These are phyloP conservation scores for Thielaviopsis musarum DNA, from an alignment of 2,329 filamentous ascomycete species.

Conservation along the genomic window DNA sequence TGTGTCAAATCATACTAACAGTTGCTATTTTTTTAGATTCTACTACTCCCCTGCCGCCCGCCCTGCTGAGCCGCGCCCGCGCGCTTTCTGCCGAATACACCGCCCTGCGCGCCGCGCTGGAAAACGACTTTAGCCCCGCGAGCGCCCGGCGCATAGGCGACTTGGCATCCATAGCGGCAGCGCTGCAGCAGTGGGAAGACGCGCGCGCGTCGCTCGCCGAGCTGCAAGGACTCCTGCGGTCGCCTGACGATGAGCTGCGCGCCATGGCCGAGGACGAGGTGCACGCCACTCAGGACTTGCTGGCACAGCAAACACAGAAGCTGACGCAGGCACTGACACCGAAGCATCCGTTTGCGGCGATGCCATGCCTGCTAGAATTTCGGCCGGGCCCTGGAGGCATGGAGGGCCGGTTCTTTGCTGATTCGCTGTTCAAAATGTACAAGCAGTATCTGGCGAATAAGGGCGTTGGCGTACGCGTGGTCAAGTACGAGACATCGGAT, in stretches of 20 bases:
- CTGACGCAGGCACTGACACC: slow-evolving; percentile 70
- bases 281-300: slow-evolving; percentile 39
- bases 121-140: slow-evolving; percentile 36
- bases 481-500: slow-evolving; percentile 70
- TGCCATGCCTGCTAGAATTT: slow-evolving; percentile 84
- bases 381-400: slow-evolving; percentile 81
- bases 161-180: slow-evolving; percentile 37
- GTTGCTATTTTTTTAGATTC: background rate
- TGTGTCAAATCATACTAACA: no score
- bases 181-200: slow-evolving; percentile 41
- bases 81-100: slow-evolving; percentile 41
- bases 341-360: slow-evolving; percentile 71
- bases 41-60: slow-evolving; percentile 25
- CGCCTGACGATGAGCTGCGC: slow-evolving; percentile 52
- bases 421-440: slow-evolving; percentile 83
- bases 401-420: slow-evolving; percentile 81
- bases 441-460: slow-evolving; percentile 54
- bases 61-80: slow-evolving; percentile 42
- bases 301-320: slow-evolving; percentile 45
- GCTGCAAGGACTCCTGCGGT: slow-evolving; percentile 31
- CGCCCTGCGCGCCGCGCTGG: slow-evolving; percentile 32
- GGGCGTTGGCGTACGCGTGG: slow-evolving; percentile 46
- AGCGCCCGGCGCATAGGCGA: slow-evolving; percentile 45
- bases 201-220: slow-evolving; percentile 36
- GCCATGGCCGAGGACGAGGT: slow-evolving; percentile 72